Evolutionary conservation across 1,139 yeast species (phyloP).

Genomic region (Scheffersomyces parashehatae): DNA sequence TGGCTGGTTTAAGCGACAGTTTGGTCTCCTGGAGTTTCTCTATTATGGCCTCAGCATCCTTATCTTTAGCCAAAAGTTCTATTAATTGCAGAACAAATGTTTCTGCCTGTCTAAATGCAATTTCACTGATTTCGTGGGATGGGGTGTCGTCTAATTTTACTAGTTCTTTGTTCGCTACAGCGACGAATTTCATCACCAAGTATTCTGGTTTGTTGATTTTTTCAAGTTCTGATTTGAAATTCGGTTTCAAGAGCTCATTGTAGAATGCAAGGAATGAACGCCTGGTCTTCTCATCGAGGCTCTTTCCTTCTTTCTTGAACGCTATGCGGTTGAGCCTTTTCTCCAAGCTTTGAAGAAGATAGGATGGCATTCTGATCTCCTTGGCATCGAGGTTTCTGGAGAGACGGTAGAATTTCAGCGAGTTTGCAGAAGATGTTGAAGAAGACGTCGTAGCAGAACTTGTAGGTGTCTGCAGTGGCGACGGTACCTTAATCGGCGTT

Average conservation of each 20-base stretch:
- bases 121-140: slow-evolving; percentile 38
- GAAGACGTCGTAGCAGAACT: slow-evolving; percentile 4
- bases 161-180: slow-evolving; percentile 65
- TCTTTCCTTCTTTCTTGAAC: slow-evolving; percentile 44
- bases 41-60: slow-evolving; percentile 37
- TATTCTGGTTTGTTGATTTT: slow-evolving; percentile 58
- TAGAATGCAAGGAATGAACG: slow-evolving; percentile 59
- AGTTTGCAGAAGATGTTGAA: slow-evolving; percentile 7
- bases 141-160: slow-evolving; percentile 48
- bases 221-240: slow-evolving; percentile 36
- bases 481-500: slow-evolving; percentile 29
- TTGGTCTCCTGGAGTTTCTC: slow-evolving; percentile 46
- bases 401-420: slow-evolving; percentile 14
- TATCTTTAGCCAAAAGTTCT: slow-evolving; percentile 45
- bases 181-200: slow-evolving; percentile 63
- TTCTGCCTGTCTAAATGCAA: slow-evolving; percentile 57
- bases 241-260: slow-evolving; percentile 59
- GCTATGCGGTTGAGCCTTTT: slow-evolving; percentile 54
- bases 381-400: slow-evolving; percentile 11
- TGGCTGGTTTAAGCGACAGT: slow-evolving; percentile 35
- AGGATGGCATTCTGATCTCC: slow-evolving; percentile 44
- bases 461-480: neutral
- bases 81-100: slow-evolving; percentile 59
- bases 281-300: slow-evolving; percentile 38
- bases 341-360: slow-evolving; percentile 49